Conservation (phyloP, 805 yeast genomes). For the Yarrowia bubula region DNA sequence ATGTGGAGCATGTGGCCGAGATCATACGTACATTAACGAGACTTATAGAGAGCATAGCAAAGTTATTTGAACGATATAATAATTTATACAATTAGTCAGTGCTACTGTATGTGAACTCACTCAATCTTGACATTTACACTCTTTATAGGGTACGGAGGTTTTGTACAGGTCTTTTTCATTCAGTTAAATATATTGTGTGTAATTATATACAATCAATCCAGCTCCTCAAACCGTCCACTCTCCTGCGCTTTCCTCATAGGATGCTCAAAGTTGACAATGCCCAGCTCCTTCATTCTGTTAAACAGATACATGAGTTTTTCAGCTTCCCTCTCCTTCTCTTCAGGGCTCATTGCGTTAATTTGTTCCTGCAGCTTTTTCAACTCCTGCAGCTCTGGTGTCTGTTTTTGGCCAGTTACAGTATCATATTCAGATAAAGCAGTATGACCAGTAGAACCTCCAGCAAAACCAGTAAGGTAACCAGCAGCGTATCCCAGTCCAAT, state of each 20-base stretch:
- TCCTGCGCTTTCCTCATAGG: slow-evolving; percentile 35
- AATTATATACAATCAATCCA: not conserved
- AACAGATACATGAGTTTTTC: slow-evolving; percentile 45
- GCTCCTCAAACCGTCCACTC: slow-evolving; percentile 22
- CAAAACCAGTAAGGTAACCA: slow-evolving; percentile 33
- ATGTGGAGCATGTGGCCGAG: too few species aligned
- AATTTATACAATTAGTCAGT: too few species aligned
- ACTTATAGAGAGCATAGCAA: too few species aligned
- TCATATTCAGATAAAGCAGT: slow-evolving; percentile 27
- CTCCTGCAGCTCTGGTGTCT: slow-evolving; percentile 24
- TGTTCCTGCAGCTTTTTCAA: not conserved
- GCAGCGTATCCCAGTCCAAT: slow-evolving; percentile 38
- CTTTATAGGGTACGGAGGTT: too few species aligned
- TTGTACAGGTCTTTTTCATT: too few species aligned
- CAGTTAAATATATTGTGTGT: too few species aligned
- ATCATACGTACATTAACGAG: too few species aligned
- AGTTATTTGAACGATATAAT: too few species aligned
- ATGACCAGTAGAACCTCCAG: too few species aligned
- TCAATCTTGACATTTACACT: too few species aligned
- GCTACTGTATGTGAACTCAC: too few species aligned
- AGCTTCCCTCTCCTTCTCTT: slow-evolving; percentile 48
- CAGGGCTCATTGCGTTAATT: slow-evolving; percentile 41
- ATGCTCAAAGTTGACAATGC: slow-evolving; percentile 43
- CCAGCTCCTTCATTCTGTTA: slow-evolving; percentile 44
- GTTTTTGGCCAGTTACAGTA: slow-evolving; percentile 37